Conservation (phyloP, 208 protist genomes). For the Kentomonas sorsogonicus region DNA sequence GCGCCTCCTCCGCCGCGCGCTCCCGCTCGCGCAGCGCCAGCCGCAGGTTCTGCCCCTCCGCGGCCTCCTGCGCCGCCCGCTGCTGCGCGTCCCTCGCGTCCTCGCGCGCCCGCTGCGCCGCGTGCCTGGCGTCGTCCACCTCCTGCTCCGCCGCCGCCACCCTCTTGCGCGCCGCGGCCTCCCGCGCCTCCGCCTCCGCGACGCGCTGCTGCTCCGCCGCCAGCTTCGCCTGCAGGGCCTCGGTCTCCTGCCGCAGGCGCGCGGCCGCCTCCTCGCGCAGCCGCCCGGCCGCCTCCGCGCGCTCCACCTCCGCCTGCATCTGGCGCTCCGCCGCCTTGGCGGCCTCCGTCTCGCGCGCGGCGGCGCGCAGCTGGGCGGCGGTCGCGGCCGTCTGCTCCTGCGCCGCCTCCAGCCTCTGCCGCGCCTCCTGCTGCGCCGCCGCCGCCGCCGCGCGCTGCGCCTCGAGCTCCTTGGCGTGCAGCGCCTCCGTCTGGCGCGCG, state of each 20-base stretch:
- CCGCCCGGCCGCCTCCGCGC: slow-evolving; percentile 8
- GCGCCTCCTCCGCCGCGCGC: slow-evolving; percentile 1
- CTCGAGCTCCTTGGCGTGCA: slow-evolving; percentile 32
- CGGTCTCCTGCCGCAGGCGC: slow-evolving; percentile 13
- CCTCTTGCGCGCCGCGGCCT: slow-evolving; percentile 11
- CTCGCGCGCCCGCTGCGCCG: slow-evolving; percentile 18
- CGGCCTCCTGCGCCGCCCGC: slow-evolving; percentile 14
- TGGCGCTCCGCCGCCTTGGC: slow-evolving; percentile 25
- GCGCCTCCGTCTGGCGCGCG: slow-evolving; percentile 12
- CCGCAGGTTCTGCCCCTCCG: slow-evolving; percentile 14
- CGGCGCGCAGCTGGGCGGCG: slow-evolving; percentile 21
- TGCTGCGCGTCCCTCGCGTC: slow-evolving; percentile 16
- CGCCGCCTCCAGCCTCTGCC: slow-evolving; percentile 3
- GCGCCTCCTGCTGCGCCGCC: slow-evolving; percentile 19
- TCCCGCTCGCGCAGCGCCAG: neutral
- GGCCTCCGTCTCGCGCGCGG: slow-evolving; percentile 34
- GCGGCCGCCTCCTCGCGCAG: slow-evolving; percentile 19
- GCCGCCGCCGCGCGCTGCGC: no score
- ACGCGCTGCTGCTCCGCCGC: slow-evolving; percentile 21
- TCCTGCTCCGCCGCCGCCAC: slow-evolving; percentile 13
- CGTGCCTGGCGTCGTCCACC: slow-evolving; percentile 15
- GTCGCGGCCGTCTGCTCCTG: slow-evolving; percentile 18
- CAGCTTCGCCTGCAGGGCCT: slow-evolving; percentile 23
- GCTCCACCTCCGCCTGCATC: slow-evolving; percentile 20
- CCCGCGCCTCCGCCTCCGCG: slow-evolving; percentile 16